Evolutionary conservation across 2,329 filamentous ascomycete species (phyloP).

Genomic region (Xylariaceae sp.): DNA sequence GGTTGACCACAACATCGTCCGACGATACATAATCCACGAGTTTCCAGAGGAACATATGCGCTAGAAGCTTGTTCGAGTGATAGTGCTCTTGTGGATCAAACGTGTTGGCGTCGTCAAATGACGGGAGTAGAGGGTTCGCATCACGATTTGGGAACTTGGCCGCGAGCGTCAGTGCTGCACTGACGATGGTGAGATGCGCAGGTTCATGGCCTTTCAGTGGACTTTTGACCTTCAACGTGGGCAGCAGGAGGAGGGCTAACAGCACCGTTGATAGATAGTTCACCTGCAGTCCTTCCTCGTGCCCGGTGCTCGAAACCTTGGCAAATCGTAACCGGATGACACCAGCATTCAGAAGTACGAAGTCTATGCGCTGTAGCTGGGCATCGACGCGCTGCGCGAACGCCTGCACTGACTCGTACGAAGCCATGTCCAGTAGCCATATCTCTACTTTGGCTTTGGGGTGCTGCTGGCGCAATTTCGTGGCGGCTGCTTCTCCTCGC

Average conservation of each 20-base stretch:
- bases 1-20: slow-evolving; percentile 53
- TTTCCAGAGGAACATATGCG: slow-evolving; percentile 44
- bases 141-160: slow-evolving; percentile 9
- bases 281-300: slow-evolving; percentile 27
- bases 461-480: slow-evolving; percentile 38
- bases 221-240: slow-evolving; percentile 20
- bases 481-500: slow-evolving; percentile 52
- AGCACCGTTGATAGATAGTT: slow-evolving; percentile 31
- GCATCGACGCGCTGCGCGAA: slow-evolving; percentile 48
- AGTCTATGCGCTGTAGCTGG: slow-evolving; percentile 32
- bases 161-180: slow-evolving; percentile 12
- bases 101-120: slow-evolving; percentile 32
- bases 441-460: slow-evolving; percentile 52
- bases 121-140: slow-evolving; percentile 11
- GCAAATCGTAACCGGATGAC: background rate
- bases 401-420: slow-evolving; percentile 51
- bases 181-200: slow-evolving; percentile 24
- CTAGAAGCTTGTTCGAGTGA: slow-evolving; percentile 40
- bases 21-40: slow-evolving; percentile 47
- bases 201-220: background rate
- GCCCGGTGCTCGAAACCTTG: slow-evolving; percentile 19
- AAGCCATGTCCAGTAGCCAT: slow-evolving; percentile 57
- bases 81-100: slow-evolving; percentile 1
- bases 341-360: slow-evolving; percentile 31
- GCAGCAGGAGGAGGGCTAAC: slow-evolving; percentile 23